Evolutionary conservation across 192 early-diverging fungal genomes (phyloP).

Genomic region (Umbelopsis ramanniana): DNA sequence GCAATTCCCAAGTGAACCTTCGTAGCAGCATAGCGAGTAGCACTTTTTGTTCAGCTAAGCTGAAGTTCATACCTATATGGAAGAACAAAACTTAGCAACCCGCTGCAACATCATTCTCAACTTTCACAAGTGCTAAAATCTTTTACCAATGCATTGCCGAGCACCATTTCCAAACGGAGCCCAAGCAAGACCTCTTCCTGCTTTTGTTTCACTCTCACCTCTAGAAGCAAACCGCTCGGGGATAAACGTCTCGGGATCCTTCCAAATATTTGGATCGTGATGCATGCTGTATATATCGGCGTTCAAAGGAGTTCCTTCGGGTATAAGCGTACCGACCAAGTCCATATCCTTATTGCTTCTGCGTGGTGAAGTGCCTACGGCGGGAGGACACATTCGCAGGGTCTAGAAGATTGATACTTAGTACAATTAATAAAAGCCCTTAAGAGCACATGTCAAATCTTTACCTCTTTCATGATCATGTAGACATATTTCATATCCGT

Average conservation of each 20-base stretch:
- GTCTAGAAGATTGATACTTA: neutral
- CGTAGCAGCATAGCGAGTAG: conserved; percentile 48
- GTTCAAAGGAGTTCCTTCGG: neutral
- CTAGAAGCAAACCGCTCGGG: conserved; percentile 24
- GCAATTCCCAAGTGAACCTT: conserved; percentile 19
- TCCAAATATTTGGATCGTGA: conserved; percentile 6
- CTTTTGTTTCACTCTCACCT: conserved; percentile 36
- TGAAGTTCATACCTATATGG: conserved; percentile 69
- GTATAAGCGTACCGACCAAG: conserved; percentile 17
- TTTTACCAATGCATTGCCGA: conserved; percentile 46
- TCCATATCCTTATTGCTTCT: conserved; percentile 3
- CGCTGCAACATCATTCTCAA: no score
- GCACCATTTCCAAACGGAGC: conserved; percentile 57
- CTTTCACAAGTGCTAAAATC: neutral
- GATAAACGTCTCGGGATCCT: conserved; percentile 14
- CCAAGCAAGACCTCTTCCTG: conserved; percentile 46
- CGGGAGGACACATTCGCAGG: neutral
- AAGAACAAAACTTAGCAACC: neutral
- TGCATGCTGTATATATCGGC: conserved; percentile 8
- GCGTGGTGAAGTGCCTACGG: neutral
- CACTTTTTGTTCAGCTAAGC: conserved; percentile 61
- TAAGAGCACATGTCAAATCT: no score
- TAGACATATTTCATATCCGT: conserved; percentile 52
- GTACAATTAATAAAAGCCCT: no score
- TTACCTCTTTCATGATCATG: conserved; percentile 30